Evolutionary conservation across 306 rosid genomes (phyloP).

Genomic region (Vicia faba): DNA sequence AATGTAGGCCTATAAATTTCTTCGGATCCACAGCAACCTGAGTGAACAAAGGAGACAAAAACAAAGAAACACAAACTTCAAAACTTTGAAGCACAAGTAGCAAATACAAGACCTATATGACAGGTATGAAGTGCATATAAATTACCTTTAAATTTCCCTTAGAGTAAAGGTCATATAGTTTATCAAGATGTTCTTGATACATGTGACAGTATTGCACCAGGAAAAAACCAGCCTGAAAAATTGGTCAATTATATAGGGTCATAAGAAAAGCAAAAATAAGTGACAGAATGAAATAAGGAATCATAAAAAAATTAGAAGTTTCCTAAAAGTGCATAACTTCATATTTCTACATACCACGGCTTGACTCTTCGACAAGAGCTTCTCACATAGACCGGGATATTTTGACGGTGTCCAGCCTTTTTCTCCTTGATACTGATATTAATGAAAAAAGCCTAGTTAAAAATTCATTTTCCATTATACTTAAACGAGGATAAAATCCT

Average conservation of each 20-base stretch:
- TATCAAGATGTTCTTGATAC: slow-evolving; percentile 91
- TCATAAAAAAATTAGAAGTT: slow-evolving; percentile 12
- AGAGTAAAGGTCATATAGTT: slow-evolving; percentile 62
- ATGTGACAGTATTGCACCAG: slow-evolving; percentile 75
- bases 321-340: slow-evolving; percentile 23
- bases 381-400: slow-evolving; percentile 86
- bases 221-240: slow-evolving; percentile 89
- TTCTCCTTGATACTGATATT: slow-evolving; percentile 91
- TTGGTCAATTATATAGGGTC: slow-evolving; percentile 23
- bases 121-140: background rate
- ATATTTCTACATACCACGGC: slow-evolving; percentile 75
- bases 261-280: slow-evolving; percentile 20
- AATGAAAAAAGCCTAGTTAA: slow-evolving; percentile 23
- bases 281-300: slow-evolving; percentile 26
- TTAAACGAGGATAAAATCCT: background rate
- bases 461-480: background rate
- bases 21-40: slow-evolving; percentile 83
- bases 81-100: slow-evolving; percentile 17
- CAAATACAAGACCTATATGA: slow-evolving; percentile 9
- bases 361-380: slow-evolving; percentile 85
- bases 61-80: background rate
- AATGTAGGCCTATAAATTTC: slow-evolving; percentile 65
- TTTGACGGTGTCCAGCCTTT: slow-evolving; percentile 91
- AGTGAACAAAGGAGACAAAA: background rate
- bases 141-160: slow-evolving; percentile 79